Conservation (phyloP, 2,329 filamentous ascomycete species). For the Aspergillus flavus region DNA sequence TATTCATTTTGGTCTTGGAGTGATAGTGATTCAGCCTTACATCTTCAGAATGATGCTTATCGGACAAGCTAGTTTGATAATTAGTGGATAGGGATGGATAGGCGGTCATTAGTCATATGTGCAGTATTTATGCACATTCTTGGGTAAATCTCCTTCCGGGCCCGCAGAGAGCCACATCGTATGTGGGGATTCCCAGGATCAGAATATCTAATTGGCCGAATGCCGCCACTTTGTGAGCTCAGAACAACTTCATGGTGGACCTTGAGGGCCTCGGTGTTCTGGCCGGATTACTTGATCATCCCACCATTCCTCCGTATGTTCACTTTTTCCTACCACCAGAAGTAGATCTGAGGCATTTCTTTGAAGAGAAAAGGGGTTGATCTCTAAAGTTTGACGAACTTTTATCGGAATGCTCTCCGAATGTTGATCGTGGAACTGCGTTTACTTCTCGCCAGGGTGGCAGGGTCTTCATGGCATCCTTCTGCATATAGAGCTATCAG, state of each 20-base stretch:
- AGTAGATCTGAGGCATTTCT: neutral
- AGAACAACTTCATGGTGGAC: neutral
- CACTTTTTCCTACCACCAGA: no score
- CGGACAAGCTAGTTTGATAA: neutral
- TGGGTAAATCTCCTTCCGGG: neutral
- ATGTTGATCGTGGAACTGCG: neutral
- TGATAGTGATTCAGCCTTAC: neutral
- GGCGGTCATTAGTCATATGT: neutral
- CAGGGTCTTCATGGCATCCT: neutral
- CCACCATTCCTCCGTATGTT: no score
- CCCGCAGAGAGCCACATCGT: neutral
- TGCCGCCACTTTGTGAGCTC: neutral
- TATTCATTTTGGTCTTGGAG: neutral
- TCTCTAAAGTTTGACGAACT: neutral
- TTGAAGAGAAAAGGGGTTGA: neutral
- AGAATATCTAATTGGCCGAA: neutral
- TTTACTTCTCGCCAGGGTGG: no score
- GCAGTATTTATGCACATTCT: neutral
- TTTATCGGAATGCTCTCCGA: neutral
- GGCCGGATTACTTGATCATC: neutral
- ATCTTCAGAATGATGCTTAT: neutral
- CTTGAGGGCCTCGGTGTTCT: neutral
- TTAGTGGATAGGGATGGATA: neutral
- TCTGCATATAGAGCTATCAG: neutral
- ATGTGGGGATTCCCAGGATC: neutral